Base-by-base conservation (phyloP, 257 asterid species). In the Solanum peruvianum region DNA sequence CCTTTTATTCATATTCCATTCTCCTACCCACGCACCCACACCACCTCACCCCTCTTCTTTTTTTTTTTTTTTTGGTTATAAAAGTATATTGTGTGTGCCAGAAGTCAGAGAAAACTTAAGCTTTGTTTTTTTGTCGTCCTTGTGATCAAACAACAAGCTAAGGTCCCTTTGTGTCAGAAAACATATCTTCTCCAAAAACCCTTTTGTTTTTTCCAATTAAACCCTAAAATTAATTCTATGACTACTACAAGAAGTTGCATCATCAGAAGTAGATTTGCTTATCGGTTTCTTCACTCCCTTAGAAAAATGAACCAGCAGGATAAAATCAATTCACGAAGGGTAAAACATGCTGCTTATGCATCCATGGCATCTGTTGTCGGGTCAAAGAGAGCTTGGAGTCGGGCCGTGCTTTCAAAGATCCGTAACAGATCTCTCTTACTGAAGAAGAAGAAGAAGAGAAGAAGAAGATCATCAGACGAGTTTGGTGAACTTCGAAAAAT, bases 341-440 rank as follows among this genome's bases (percentile, higher is more conserved):
- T 31, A 31, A 90, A 92, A 91, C 87, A 86, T 33, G 98, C 96
- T 5, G 92, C 99, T 25, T 91, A 93, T 31, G 93, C 91, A 14
- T 93, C 98, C 78, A 90, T 96, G 96, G 99, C 99, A 3, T 89
- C 93, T 0, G 92, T 92, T 1, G 95, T 92, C n/a, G 98, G 99
- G 39, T 89, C 93, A 1, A 90, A 88, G 66, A 88, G 89, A 83
- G 92, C 92, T 1, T 96, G 98, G 98, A 94, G 98, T 66, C 96
- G 95, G 25, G 97, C 96, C 83, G 13, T 96, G 13, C 93, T 95
- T 0, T 70, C 86, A 85, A 93, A 88, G 91, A 89, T 93, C 60
- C 85, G 89, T 10, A 90, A 86, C 56, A 89, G 92, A 20, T 64
- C 70, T 33, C 76, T 73, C 7, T 35, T 35, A 6, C 39, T 35